Base-by-base conservation (phyloP, 2,329 filamentous ascomycete genomes). In the Teratosphaeria zuluensis region DNA sequence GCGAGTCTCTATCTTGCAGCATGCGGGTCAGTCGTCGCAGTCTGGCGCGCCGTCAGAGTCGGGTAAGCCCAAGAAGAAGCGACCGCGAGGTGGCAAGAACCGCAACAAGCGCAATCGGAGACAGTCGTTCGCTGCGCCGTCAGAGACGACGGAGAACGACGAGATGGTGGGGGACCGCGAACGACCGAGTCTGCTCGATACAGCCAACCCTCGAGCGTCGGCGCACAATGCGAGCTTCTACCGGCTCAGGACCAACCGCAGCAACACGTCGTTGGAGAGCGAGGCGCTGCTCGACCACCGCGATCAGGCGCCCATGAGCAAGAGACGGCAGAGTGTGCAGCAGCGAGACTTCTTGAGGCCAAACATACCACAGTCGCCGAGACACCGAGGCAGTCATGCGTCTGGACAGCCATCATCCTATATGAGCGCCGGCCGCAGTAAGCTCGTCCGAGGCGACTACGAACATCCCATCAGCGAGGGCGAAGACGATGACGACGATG, bases 211-310 rank as follows among this genome's bases (percentile, higher is more conserved):
- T n/a, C 68, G 73, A 31, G 59, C 68, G 24, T 62, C 70, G 56
- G 68, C 74, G 19, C 69, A 73, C 35, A 74, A 74, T 62, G 73
- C 73, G 56, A 77, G 77, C 60, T 82, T 84, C 69, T 85, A 85
- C 69, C 76, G 79, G 48, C 68, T 83, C 56, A 73, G 74, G 61
- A 64, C 69, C 24, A 90, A 88, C 70, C 70, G 86, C 63, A 97
- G 92, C 75, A 86, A 82, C 66, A 91, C 89, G 0, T 97, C 92
- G 72, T 77, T 97, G 63, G 92, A 96, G 65, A 96, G 91, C 72
- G 87, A 95, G 70, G 86, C 84, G 7, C 77, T 97, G 65, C 77
- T 97, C 19, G 92, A 97, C 74, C 92, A 97, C 73, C 84, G 90
- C 31, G 77, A 78, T 48, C 75, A 78, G 53, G 64, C 69, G 8